A percentile compares a stretch with the other conserved stretches of the same genome.
Evolutionary conservation across 805 yeast genomes (phyloP).

Genomic region (Yarrowia sp.): DNA sequence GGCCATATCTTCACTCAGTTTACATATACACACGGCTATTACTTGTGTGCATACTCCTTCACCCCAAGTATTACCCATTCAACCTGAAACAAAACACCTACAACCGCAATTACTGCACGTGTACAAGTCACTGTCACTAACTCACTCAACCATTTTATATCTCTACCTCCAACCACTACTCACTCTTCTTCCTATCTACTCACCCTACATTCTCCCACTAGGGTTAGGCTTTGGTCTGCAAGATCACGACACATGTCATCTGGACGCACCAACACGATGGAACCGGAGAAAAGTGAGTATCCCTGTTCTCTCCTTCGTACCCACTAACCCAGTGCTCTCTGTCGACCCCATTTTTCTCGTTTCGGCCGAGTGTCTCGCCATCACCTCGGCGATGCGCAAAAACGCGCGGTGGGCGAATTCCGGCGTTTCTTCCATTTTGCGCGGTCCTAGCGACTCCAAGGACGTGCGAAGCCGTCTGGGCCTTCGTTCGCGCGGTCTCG

Average conservation of each 20-base stretch:
- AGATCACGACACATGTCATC: conserved; percentile 21
- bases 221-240: too few species aligned
- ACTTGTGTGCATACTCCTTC: too few species aligned
- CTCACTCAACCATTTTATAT: too few species aligned
- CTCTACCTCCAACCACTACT: too few species aligned
- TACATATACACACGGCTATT: too few species aligned
- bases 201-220: neutral
- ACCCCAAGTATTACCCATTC: too few species aligned
- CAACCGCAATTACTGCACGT: too few species aligned
- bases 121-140: too few species aligned
- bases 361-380: conserved; percentile 81
- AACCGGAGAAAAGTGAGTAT: conserved; percentile 15
- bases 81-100: too few species aligned
- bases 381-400: conserved; percentile 88
- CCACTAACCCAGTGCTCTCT: conserved; percentile 37
- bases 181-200: too few species aligned
- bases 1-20: too few species aligned
- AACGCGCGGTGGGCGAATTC: conserved; percentile 71
- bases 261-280: neutral
- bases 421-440: conserved; percentile 78
- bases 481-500: conserved; percentile 43
- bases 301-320: too few species aligned
- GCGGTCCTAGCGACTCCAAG: conserved; percentile 8
- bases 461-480: conserved; percentile 45
- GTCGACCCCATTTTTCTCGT: conserved; percentile 79